Base-by-base conservation (phyloP, 2,329 filamentous ascomycete species). In the Alternaria tenuissima region DNA sequence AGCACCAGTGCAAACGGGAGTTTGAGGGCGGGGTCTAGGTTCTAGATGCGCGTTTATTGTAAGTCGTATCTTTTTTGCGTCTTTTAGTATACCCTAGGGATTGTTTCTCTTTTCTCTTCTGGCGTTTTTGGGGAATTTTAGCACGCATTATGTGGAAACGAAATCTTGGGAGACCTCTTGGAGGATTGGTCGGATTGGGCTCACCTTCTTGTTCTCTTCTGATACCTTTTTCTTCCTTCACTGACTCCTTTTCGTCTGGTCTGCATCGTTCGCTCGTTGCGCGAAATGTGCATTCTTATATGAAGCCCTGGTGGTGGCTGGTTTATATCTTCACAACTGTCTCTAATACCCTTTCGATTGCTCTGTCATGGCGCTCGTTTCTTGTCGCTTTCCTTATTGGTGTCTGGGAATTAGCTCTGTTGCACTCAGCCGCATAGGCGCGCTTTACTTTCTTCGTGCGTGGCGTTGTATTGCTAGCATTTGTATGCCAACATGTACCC, bases 1-100 rank as follows among this genome's bases (percentile, higher is more conserved):
- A 62, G 55, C 39, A 56, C 47, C 7, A 63, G 61, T 36, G 52
- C 55, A 38, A 64, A 62, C 24, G 62, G 59, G 6, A 62, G 49
- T 30, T 52, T 64, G 41, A 52, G 48, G 22, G 48, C 38, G 44
- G 56, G 51, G 11, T 32, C 48, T 36, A 55, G 42, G 36, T 54
- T 46, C 14, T 59, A 42, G 57, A 38, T 38, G 34, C 34, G n/a
- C 30, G 30, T 8, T 41, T 30, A 43, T 46, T 32, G 48, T 28
- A 30, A 47, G 53, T 52, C n/a, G 36, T 41, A 41, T 51, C 39
- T 52, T 22, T 53, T 20, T 32, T 53, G 20, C 8, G 18, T 43
- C 42, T 57, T 55, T 61, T 53, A 9, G 34, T 61, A 61, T 61
- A 57, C 58, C 58, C 58, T 49, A 38, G 46, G 46, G 46, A 36